Percentiles rank a stretch among this genome's conserved stretches.
phyloP scores from a whole-genome alignment of 2,329 filamentous ascomycete genomes.

The Beauveria varroae region DNA sequence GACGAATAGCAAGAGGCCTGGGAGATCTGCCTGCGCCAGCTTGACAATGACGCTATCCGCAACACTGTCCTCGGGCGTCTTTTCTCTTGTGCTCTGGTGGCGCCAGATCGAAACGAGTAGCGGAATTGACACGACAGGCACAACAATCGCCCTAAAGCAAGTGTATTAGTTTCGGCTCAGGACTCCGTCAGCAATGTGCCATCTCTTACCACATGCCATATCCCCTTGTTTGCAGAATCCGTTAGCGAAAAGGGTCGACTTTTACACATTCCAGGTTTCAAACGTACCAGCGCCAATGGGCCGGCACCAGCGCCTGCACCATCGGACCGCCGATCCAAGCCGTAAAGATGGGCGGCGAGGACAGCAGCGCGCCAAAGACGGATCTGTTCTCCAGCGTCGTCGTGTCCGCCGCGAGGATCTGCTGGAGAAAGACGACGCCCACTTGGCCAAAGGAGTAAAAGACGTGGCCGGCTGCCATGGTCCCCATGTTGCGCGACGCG shows the following conservation, averaged over 20 bases:
- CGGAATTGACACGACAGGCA: conserved; percentile 48
- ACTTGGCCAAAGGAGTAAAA: conserved; percentile 55
- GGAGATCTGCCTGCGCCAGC: background rate
- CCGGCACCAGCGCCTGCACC: conserved; percentile 31
- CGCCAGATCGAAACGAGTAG: conserved; percentile 43
- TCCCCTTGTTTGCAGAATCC: conserved; percentile 26
- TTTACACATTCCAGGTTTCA: no score
- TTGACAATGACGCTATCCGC: conserved; percentile 10
- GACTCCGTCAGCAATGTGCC: background rate
- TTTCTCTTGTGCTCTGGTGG: conserved; percentile 44
- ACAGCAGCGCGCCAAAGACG: conserved; percentile 49
- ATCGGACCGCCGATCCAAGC: conserved; percentile 47
- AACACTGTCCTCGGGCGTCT: conserved; percentile 16
- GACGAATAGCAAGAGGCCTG: background rate
- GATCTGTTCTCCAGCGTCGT: conserved; percentile 53
- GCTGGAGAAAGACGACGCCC: conserved; percentile 52
- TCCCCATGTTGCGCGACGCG: conserved; percentile 43
- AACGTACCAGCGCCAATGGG: conserved; percentile 44
- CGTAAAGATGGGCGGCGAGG: conserved; percentile 52
- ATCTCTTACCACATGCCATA: conserved; percentile 46
- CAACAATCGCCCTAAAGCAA: conserved; percentile 39
- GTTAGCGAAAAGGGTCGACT: background rate
- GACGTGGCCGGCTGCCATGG: conserved; percentile 47
- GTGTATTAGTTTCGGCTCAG: no score
- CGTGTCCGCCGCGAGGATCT: conserved; percentile 59